Percentiles rank a stretch among this genome's conserved stretches.
Conservation (phyloP, 331 rosid genomes). For the Saraca asoca region DNA sequence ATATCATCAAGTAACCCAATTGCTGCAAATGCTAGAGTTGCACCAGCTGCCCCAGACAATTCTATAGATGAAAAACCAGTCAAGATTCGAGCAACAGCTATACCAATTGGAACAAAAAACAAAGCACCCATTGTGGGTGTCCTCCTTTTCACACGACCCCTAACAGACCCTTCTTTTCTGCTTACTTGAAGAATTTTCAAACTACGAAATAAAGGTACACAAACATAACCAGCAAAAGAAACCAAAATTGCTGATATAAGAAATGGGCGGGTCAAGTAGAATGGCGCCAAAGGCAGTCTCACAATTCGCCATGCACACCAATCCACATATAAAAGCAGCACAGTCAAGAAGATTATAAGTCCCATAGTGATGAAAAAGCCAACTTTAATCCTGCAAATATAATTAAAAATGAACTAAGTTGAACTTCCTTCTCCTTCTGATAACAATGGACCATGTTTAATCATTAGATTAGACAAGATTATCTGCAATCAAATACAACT, state of each 20-base stretch:
- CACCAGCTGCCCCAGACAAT: slow-evolving; percentile 68
- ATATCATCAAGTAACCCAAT: slow-evolving; percentile 80
- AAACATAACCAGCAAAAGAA: slow-evolving; percentile 81
- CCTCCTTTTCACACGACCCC: slow-evolving; percentile 52
- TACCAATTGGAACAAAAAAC: slow-evolving; percentile 77
- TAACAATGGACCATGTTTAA: neutral
- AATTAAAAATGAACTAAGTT: slow-evolving; percentile 33
- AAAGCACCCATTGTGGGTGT: slow-evolving; percentile 96
- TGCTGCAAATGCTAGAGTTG: slow-evolving; percentile 84
- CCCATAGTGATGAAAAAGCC: slow-evolving; percentile 66
- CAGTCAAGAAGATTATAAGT: slow-evolving; percentile 55
- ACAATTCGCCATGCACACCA: slow-evolving; percentile 94
- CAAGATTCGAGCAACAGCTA: slow-evolving; percentile 58
- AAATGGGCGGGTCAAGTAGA: slow-evolving; percentile 86
- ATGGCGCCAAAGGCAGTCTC: slow-evolving; percentile 73
- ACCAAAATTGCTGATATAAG: slow-evolving; percentile 67
- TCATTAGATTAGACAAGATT: neutral
- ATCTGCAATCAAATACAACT: neutral
- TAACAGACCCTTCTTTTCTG: slow-evolving; percentile 54
- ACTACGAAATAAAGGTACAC: slow-evolving; percentile 66
- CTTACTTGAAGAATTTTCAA: slow-evolving; percentile 62
- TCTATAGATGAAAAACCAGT: slow-evolving; percentile 68
- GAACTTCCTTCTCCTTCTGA: slow-evolving; percentile 17
- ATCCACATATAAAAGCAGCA: slow-evolving; percentile 75
- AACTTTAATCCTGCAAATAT: slow-evolving; percentile 63